Evolutionary conservation across 2,329 filamentous ascomycete genomes (phyloP).

Genomic region (Corynespora cassiicola): DNA sequence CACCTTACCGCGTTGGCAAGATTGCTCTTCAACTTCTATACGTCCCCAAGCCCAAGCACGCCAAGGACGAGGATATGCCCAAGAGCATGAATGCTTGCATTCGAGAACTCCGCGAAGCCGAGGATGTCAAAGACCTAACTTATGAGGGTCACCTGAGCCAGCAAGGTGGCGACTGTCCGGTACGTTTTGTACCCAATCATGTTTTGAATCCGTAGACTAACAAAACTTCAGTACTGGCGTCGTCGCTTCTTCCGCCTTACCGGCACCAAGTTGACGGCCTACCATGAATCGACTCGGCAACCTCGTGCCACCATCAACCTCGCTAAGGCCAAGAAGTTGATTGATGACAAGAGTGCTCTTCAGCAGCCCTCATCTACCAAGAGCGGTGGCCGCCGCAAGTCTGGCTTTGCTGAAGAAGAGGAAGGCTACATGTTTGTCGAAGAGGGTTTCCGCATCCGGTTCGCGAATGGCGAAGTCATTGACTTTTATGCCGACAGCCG

Average conservation of each 20-base stretch:
- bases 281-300: constrained; percentile 93
- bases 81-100: constrained; percentile 99
- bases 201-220: constrained; percentile 14
- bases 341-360: constrained; percentile 86
- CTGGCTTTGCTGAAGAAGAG: constrained; percentile 96
- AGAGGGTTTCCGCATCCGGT: constrained; percentile 97
- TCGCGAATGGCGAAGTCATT: constrained; percentile 97
- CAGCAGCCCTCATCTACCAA: constrained; percentile 80
- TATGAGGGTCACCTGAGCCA: constrained; percentile 93
- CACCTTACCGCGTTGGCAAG: constrained; percentile 97
- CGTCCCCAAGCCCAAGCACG: constrained; percentile 87
- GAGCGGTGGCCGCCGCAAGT: constrained; percentile 82
- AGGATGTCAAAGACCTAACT: constrained; percentile 76
- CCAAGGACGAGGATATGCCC: constrained; percentile 93
- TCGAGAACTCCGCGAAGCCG: constrained; percentile 88
- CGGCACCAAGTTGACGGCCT: constrained; percentile 90
- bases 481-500: constrained; percentile 96
- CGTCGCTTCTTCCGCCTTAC: constrained; percentile 95
- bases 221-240: constrained; percentile 79
- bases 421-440: constrained; percentile 99
- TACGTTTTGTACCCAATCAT: too few relatives aligned
- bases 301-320: constrained; percentile 97
- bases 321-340: constrained; percentile 87
- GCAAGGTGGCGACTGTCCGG: constrained; percentile 95
- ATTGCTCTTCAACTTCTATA: constrained; percentile 93